Evolutionary conservation across 1,284 basidiomycete species (phyloP), one percentile per base, ranked within the genome.

Genomic region (Trametes pubescens): DNA sequence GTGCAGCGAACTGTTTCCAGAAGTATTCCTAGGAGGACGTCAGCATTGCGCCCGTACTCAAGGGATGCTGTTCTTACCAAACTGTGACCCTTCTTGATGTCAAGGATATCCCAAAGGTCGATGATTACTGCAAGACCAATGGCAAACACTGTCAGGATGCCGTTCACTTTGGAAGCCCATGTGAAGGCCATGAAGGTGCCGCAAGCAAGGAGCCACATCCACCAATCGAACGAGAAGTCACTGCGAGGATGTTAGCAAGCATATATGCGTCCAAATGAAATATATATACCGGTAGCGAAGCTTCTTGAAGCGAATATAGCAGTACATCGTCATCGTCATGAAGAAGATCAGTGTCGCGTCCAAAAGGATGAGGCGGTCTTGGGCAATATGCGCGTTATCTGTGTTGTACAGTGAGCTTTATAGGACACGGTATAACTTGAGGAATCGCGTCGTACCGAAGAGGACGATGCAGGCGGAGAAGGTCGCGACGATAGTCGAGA

Each of bases 161-260:
- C 98, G 71, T 99, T 98, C 81, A 99, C 97, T 80, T 99, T 99
- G 77, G 97, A 98, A 21, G 94, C 95, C 84, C 98, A 93, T 2
- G 96, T 96, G 76, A 95, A 93, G 35, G 96, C 95, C 84, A 99
- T 93, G 75, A 92, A 95, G 53, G 93, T 84, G 38, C 98, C 98
- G 1, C 98, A 99, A 1, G 92, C 85, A 43, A 93, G 76, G 49
- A 99, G 84, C 98, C 98, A 99, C 51, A 85, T 84, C 95, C 96
- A 99, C 98, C 98, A 99, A 66, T 90, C 86, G 0, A 83, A 80
- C 0, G 93, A 85, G 76, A 96, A 98, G 73, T 95, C 92, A 72
- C 94, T 94, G 69, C 2, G 14, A 29, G n/a, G 51, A 34, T 24
- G 43, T 73, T 16, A 73, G 65, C 26, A 7, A 21, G 11, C 22